phyloP scores from a whole-genome alignment of 148 eudicot genomes.

The Rhododendron williamsianum region DNA sequence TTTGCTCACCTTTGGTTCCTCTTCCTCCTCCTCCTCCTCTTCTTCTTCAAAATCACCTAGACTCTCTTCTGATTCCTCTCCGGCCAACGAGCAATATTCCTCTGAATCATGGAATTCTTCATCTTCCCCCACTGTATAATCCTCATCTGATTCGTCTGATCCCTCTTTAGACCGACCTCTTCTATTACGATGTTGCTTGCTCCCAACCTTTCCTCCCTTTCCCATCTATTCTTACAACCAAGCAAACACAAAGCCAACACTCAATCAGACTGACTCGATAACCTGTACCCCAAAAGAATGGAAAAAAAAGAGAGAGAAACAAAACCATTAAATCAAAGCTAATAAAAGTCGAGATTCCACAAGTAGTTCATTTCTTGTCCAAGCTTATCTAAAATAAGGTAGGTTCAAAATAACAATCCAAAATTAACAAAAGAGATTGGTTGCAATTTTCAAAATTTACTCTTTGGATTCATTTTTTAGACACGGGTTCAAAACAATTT shows the following conservation, averaged over 20 bases:
- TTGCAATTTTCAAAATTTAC: background rate
- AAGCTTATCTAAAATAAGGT: background rate
- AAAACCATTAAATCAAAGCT: background rate
- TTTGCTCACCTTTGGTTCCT: constrained; percentile 29
- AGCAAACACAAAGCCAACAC: constrained; percentile 1
- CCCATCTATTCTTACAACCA: constrained; percentile 46
- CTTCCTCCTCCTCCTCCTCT: constrained; percentile 23
- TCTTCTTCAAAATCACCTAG: constrained; percentile 36
- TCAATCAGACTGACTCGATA: constrained; percentile 1
- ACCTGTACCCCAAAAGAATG: background rate
- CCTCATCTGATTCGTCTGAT: constrained; percentile 94
- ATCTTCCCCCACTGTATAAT: constrained; percentile 65
- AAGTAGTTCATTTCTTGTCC: background rate
- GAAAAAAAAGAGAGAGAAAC: background rate
- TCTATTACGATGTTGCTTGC: constrained; percentile 28
- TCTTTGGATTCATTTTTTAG: background rate
- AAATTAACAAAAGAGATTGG: background rate
- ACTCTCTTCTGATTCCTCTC: constrained; percentile 69
- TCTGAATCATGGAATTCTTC: constrained; percentile 66
- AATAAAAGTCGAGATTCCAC: background rate
- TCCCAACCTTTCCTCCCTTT: constrained; percentile 48
- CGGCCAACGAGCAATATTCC: constrained; percentile 58
- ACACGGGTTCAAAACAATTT: background rate
- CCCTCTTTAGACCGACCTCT: constrained; percentile 29
- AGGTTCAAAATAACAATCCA: background rate